Evolutionary conservation across 2,329 filamentous ascomycete species (phyloP).

Genomic region (Talaromyces sp.): DNA sequence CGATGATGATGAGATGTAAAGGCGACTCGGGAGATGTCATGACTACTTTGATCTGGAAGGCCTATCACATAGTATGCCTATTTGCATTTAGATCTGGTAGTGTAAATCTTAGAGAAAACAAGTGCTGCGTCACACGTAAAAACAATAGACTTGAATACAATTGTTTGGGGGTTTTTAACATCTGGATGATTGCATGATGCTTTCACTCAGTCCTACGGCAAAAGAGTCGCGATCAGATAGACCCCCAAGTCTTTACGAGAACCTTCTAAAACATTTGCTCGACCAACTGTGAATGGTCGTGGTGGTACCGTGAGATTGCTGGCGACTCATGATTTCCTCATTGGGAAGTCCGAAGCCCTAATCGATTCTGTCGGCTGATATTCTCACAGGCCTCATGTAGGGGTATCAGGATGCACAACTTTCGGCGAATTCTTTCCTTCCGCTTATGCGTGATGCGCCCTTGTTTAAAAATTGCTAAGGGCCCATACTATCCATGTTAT

Average conservation of each 20-base stretch:
- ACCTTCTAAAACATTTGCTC: not conserved
- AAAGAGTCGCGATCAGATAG: not conserved
- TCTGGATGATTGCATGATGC: not conserved
- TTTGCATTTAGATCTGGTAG: not conserved
- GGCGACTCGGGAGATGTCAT: not conserved
- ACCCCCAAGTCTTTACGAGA: not conserved
- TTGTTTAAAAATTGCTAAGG: too few species aligned
- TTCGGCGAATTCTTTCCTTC: not conserved
- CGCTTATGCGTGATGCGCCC: not conserved
- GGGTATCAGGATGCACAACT: not conserved
- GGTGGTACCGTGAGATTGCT: not conserved
- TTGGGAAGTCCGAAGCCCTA: not conserved
- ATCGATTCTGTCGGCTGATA: not conserved
- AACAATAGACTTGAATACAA: not conserved
- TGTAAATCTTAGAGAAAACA: not conserved
- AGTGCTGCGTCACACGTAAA: not conserved
- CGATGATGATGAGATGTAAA: not conserved
- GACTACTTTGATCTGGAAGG: not conserved
- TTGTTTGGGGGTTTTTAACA: not conserved
- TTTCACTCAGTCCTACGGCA: not conserved
- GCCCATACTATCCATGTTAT: too few species aligned
- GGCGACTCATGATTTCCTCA: not conserved
- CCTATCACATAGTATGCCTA: not conserved
- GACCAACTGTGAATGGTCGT: not conserved
- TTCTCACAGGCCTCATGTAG: not conserved